Base-by-base conservation (phyloP, 257 asterid genomes). In the Capsicum baccatum region DNA sequence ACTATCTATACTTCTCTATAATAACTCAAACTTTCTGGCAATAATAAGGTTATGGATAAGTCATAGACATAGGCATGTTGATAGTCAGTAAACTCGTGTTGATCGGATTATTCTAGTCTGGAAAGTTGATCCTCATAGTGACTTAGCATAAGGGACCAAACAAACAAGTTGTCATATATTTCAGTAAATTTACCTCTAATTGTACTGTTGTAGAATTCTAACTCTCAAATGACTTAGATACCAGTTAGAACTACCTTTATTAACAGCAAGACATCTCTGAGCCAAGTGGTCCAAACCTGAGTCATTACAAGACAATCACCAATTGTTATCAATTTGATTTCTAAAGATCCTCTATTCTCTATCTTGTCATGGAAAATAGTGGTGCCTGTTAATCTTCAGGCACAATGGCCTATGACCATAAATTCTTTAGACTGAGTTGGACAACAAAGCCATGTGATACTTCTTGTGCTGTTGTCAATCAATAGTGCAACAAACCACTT, bases 391-490 rank as follows among this genome's bases (percentile, higher is more conserved):
- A 19, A 6, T 50, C 60, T 48, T 74, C 81, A 50, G 44, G 62
- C 59, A 47, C 60, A 74, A 19, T 74, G 47, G 81, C 62, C 8
- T 12, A 74, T 6, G 13, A 74, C 19, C 19, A 74, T 74, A 74
- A 50, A 14, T 76, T 33, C 47, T 76, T 33, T 48, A 13, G 63
- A 35, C 52, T 76, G 48, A 76, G 81, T 76, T 76, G 81, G 63
- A 26, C 8, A 76, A 3, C 64, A 76, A 26, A 26, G 59, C 81
- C 81, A 76, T 76, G 81, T 76, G 81, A 76, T 76, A 52, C 64
- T 52, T 52, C 63, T 12, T 52, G 9, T 76, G 48, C 48, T 54
- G 14, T 76, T 54, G 63, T 2, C 81, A 76, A 76, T 52, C 63
- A 35, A 26, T 33, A 52, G 63, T 52, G 81, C 26, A 13, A 52